Evolutionary conservation across 2,329 filamentous ascomycete species (phyloP).

Genomic region (Botrytis squamosa): DNA sequence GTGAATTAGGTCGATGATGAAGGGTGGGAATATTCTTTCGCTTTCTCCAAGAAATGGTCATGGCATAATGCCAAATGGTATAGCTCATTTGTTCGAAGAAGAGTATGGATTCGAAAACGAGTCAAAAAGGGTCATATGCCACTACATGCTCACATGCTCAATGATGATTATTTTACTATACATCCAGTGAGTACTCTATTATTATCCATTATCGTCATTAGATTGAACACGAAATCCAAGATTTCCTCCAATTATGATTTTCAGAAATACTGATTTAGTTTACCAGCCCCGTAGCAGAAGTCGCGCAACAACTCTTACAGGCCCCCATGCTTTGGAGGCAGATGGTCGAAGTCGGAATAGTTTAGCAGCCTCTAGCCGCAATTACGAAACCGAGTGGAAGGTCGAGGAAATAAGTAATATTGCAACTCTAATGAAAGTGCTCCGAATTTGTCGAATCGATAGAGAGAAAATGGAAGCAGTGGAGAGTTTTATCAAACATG

Average conservation of each 20-base stretch:
- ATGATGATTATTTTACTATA: slow-evolving; percentile 77
- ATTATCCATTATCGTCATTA: not conserved
- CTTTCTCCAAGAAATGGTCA: slow-evolving; percentile 69
- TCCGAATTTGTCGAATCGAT: slow-evolving; percentile 75
- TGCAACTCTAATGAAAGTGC: slow-evolving; percentile 59
- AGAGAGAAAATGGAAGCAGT: slow-evolving; percentile 86
- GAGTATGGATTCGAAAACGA: slow-evolving; percentile 83
- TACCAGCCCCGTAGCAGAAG: slow-evolving; percentile 44
- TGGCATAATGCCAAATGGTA: slow-evolving; percentile 95
- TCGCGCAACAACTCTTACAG: slow-evolving; percentile 35
- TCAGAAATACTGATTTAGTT: not conserved
- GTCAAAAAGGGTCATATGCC: slow-evolving; percentile 56
- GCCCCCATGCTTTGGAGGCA: slow-evolving; percentile 18
- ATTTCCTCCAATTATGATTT: not conserved
- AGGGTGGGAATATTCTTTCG: slow-evolving; percentile 95
- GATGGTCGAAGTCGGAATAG: slow-evolving; percentile 27
- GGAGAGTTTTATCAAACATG: slow-evolving; percentile 76
- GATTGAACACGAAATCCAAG: too few species aligned
- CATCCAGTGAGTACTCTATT: slow-evolving; percentile 50
- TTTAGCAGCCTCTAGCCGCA: slow-evolving; percentile 34
- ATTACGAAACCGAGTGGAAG: slow-evolving; percentile 45
- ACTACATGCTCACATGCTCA: slow-evolving; percentile 63
- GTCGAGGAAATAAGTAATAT: slow-evolving; percentile 59
- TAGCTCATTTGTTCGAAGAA: slow-evolving; percentile 87
- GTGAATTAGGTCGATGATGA: slow-evolving; percentile 61